Evolutionary conservation across 1,284 basidiomycete genomes (phyloP), one percentile per base, ranked within the genome.

Genomic region (Ganoderma meredithae): DNA sequence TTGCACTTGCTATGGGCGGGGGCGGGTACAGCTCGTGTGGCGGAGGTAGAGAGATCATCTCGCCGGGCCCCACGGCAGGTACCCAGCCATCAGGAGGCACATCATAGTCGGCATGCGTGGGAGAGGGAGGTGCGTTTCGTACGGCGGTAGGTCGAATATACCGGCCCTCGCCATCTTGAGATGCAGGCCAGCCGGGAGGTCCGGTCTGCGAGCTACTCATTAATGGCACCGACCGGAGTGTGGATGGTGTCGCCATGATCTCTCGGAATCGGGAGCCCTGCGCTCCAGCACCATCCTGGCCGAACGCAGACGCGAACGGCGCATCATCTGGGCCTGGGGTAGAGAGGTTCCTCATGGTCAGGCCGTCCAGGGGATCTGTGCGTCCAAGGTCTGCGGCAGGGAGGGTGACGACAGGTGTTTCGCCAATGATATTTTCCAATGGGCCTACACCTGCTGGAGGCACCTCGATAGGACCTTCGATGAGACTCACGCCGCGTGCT

Each of bases 261-360:
- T 79, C 78, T 4, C 66, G 70, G 69, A 79, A 79, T 1, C 78
- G 75, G 9, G 78, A 79, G 9, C 74, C 76, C 64, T 77, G 71
- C 4, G 71, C 68, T 39, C 72, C 73, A 17, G 65, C 63, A 10
- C 62, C 63, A 43, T 69, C 69, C 2, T 53, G 33, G 13, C 61
- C 66, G 22, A 66, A 66, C 13, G 64, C 39, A 22, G 68, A 65
- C 0, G 70, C 67, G 2, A 73, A 55, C 44, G 61, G 63, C 12
- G 73, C 49, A 36, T 55, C 63, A 10, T 65, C 66, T 5, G 67
- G 72, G 7, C 63, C 64, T 12, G 72, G 69, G 7, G 69, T 68
- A 4, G 71, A 70, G 3, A 77, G 63, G 44, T 76, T 75, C 52
- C 69, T 70, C 61, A 76, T 66, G 1, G 71, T 65, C 4, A 78